Evolutionary conservation across 371 early-diverging fungal genomes (phyloP).

Genomic region (Mortierella sp.): DNA sequence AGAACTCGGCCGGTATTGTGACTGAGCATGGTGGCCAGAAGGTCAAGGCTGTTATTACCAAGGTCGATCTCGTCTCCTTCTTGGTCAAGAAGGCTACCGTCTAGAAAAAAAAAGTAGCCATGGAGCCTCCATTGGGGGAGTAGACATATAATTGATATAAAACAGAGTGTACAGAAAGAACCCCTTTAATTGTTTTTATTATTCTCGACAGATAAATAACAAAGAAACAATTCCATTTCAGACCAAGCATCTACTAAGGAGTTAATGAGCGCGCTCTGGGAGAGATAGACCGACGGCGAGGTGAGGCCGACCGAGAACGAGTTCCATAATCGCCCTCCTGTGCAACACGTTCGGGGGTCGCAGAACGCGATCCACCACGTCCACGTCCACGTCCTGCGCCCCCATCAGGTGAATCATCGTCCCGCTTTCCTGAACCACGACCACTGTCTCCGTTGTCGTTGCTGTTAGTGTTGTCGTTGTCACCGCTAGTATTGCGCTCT

Average conservation of each 20-base stretch:
- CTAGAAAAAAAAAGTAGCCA: slow-evolving; percentile 6
- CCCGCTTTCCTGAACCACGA: slow-evolving; percentile 1
- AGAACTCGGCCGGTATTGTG: slow-evolving; percentile 89
- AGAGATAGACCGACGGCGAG: slow-evolving; percentile 5
- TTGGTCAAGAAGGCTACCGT: slow-evolving; percentile 71
- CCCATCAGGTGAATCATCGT: background rate
- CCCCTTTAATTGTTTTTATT: background rate
- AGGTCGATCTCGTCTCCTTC: slow-evolving; percentile 90
- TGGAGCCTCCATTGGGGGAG: background rate
- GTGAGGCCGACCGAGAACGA: slow-evolving; percentile 13
- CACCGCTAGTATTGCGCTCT: background rate
- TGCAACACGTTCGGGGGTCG: slow-evolving; percentile 1
- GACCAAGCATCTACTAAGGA: background rate
- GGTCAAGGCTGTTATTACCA: slow-evolving; percentile 90
- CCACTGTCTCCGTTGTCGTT: background rate
- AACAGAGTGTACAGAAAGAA: background rate
- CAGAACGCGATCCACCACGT: background rate
- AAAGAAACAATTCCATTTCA: background rate
- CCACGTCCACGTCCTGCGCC: background rate
- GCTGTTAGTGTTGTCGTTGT: background rate
- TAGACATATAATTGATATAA: background rate
- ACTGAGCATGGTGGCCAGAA: slow-evolving; percentile 80
- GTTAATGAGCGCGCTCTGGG: slow-evolving; percentile 19
- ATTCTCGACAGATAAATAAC: background rate
- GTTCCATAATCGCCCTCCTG: background rate